A percentile compares a stretch with the other conserved stretches of the same genome.
Evolutionary conservation across 768 basidiomycete species (phyloP).

Genomic region (Porphyrellus cyaneotinctus): DNA sequence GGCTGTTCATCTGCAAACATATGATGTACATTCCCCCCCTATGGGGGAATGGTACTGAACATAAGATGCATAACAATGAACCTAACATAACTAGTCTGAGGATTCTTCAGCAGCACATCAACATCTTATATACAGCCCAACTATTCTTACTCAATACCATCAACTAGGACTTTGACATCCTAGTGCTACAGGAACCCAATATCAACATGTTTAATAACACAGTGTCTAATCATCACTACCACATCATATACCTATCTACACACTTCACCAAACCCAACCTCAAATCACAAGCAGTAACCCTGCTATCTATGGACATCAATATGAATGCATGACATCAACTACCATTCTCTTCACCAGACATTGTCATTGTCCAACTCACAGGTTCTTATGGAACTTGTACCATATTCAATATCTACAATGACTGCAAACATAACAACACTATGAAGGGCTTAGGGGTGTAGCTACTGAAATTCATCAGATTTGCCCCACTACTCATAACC

Average conservation of each 20-base stretch:
- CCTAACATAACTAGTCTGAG: background rate
- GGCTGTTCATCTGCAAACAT: background rate
- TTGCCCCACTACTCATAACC: background rate
- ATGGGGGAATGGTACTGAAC: no score
- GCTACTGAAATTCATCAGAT: background rate
- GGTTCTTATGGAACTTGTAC: no score
- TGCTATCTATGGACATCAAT: background rate
- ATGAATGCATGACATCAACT: background rate
- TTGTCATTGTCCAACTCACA: no score
- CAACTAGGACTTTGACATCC: background rate
- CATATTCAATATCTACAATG: background rate
- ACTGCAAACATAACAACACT: background rate
- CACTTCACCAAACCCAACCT: rapidly evolving
- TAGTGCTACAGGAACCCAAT: background rate
- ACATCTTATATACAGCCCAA: background rate
- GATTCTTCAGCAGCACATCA: background rate
- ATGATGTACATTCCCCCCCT: no score
- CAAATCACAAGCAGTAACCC: background rate
- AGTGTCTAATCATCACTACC: background rate
- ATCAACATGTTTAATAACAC: background rate
- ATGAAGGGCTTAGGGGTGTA: background rate
- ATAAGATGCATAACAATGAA: background rate
- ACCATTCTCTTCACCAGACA: background rate
- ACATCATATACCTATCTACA: background rate
- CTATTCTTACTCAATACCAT: background rate